Conservation (phyloP, 257 asterid genomes). For the Pogostemon cablin region DNA sequence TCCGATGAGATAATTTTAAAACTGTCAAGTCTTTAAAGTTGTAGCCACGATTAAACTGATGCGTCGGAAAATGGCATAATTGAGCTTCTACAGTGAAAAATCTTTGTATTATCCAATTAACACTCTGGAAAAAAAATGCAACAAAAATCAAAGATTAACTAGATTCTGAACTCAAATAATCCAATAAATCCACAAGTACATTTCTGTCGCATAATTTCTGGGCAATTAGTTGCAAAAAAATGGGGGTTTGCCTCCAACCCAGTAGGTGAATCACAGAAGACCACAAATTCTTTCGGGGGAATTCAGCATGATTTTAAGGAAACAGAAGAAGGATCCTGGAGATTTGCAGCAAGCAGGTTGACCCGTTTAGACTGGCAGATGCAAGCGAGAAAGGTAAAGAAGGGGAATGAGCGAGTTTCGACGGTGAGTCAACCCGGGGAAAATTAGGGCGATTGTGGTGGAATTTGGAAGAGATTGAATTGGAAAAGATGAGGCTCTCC, state of each 20-base stretch:
- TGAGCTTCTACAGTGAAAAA: not conserved
- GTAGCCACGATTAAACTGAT: not conserved
- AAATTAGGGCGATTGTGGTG: slow-evolving; percentile 40
- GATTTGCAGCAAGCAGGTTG: slow-evolving; percentile 41
- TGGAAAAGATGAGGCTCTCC: slow-evolving; percentile 72
- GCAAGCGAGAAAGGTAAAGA: slow-evolving; percentile 20
- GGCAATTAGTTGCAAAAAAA: slow-evolving; percentile 37
- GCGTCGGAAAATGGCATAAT: not conserved
- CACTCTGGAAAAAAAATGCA: not conserved
- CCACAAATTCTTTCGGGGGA: slow-evolving; percentile 21
- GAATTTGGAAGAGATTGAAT: slow-evolving; percentile 52
- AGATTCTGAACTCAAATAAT: not conserved
- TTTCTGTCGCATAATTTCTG: slow-evolving; percentile 40
- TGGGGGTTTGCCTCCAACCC: slow-evolving; percentile 41
- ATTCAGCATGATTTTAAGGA: slow-evolving; percentile 28
- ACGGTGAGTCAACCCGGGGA: slow-evolving; percentile 36
- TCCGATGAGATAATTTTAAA: not conserved
- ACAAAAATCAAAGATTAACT: not conserved
- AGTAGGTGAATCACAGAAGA: slow-evolving; percentile 27
- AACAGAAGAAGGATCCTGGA: slow-evolving; percentile 29
- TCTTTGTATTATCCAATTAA: not conserved
- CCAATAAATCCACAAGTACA: slow-evolving; percentile 39
- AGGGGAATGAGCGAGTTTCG: slow-evolving; percentile 33
- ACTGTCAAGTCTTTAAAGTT: not conserved
- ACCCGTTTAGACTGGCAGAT: slow-evolving; percentile 33